A percentile compares a stretch with the other conserved stretches of the same genome.
Evolutionary conservation across 2,329 filamentous ascomycete species (phyloP).

Genomic region (Microcyclospora pomicola): DNA sequence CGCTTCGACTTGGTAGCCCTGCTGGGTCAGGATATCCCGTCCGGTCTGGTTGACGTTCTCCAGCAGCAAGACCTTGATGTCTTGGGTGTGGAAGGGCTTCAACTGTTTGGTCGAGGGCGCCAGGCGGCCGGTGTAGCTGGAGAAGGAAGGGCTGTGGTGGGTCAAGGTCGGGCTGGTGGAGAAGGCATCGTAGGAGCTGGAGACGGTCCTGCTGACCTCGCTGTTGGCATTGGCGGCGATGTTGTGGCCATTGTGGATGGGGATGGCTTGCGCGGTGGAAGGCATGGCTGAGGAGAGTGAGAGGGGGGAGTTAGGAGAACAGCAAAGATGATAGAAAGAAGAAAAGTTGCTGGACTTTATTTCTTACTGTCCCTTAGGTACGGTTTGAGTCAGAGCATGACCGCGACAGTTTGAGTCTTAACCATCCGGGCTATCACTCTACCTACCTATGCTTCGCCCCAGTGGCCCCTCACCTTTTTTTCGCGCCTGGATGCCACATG

Average conservation of each 20-base stretch:
- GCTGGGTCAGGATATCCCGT: constrained; percentile 61
- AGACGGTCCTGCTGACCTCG: constrained; percentile 18
- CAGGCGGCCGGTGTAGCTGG: constrained; percentile 30
- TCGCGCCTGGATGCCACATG: too few relatives aligned
- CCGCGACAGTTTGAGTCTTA: too few relatives aligned
- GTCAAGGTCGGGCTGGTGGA: constrained; percentile 62
- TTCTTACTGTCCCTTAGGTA: too few relatives aligned
- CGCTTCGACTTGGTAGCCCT: constrained; percentile 93
- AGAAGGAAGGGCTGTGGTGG: constrained; percentile 61
- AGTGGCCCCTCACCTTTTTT: too few relatives aligned
- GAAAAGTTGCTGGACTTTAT: too few relatives aligned
- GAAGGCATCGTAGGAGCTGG: constrained; percentile 30
- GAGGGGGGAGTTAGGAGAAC: neutral
- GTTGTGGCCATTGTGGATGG: constrained; percentile 13
- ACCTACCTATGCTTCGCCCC: too few relatives aligned
- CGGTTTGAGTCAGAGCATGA: too few relatives aligned
- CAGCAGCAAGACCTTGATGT: constrained; percentile 89
- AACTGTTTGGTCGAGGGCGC: constrained; percentile 52
- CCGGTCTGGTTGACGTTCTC: constrained; percentile 95
- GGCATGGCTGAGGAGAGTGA: constrained; percentile 15
- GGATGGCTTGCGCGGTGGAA: constrained; percentile 21
- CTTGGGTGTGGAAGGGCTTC: constrained; percentile 89
- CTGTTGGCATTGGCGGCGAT: constrained; percentile 3
- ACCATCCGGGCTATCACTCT: too few relatives aligned
- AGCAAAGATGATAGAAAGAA: neutral